phyloP scores from a whole-genome alignment of 257 asterid genomes.

The Gentiana macrophylla region DNA sequence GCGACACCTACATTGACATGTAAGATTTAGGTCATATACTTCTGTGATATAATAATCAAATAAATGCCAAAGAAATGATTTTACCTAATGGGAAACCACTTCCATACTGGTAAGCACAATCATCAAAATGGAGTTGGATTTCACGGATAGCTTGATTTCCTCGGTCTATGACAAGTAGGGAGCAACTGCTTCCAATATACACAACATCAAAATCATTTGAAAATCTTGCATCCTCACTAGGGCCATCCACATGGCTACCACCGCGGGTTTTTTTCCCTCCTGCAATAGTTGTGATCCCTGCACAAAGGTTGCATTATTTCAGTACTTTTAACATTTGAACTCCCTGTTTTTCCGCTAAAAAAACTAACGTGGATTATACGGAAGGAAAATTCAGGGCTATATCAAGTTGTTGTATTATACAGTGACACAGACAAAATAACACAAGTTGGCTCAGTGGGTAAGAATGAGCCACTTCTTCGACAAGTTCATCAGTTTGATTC shows the following conservation, averaged over 20 bases:
- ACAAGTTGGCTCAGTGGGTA: too few species aligned
- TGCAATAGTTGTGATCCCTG: constrained; percentile 93
- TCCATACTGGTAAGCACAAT: constrained; percentile 97
- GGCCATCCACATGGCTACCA: constrained; percentile 90
- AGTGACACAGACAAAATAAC: too few species aligned
- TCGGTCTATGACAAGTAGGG: constrained; percentile 91
- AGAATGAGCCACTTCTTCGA: too few species aligned
- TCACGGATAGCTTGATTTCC: constrained; percentile 92
- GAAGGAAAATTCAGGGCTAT: too few species aligned
- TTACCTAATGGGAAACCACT: constrained; percentile 85
- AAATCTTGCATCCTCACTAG: constrained; percentile 93
- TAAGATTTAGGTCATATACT: constrained; percentile 4
- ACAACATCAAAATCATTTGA: constrained; percentile 92
- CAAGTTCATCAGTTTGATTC: too few species aligned
- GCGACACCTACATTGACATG: constrained; percentile 50
- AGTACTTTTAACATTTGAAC: neutral
- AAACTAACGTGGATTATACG: too few species aligned
- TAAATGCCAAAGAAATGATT: neutral
- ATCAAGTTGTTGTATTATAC: too few species aligned
- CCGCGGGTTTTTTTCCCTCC: constrained; percentile 91
- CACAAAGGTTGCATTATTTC: constrained; percentile 4
- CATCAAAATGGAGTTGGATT: constrained; percentile 88
- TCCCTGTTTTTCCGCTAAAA: too few species aligned
- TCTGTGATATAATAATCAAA: neutral
- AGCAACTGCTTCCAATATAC: constrained; percentile 91